phyloP scores from a whole-genome alignment of 2,329 filamentous ascomycete genomes.

The Ophiosphaerella narmari region DNA sequence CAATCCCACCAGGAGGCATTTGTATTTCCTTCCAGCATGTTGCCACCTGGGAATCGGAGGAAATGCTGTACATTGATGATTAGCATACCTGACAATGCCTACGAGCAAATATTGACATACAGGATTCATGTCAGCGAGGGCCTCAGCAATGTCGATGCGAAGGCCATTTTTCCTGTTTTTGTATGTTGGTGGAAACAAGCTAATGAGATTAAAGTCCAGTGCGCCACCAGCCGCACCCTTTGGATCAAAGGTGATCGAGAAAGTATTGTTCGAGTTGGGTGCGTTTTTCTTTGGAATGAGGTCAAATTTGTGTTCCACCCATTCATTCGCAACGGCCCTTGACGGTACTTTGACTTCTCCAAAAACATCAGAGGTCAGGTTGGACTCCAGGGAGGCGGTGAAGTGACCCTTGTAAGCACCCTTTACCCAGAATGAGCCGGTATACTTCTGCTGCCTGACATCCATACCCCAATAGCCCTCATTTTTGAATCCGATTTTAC shows the following conservation, averaged over 20 bases:
- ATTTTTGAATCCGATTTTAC: slow-evolving; percentile 55
- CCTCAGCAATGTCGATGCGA: slow-evolving; percentile 56
- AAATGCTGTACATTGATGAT: slow-evolving; percentile 37
- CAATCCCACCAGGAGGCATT: slow-evolving; percentile 45
- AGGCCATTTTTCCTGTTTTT: slow-evolving; percentile 58
- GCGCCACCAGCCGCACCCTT: slow-evolving; percentile 31
- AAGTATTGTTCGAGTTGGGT: slow-evolving; percentile 57
- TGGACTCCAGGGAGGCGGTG: slow-evolving; percentile 47
- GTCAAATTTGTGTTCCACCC: slow-evolving; percentile 50
- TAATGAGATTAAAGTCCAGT: slow-evolving; percentile 56
- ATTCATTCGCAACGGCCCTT: slow-evolving; percentile 41
- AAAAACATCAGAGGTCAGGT: slow-evolving; percentile 50
- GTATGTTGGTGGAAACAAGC: slow-evolving; percentile 60
- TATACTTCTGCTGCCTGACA: slow-evolving; percentile 54
- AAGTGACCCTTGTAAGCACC: slow-evolving; percentile 43
- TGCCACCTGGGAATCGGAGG: slow-evolving; percentile 58
- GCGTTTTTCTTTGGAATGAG: slow-evolving; percentile 42
- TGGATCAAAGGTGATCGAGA: slow-evolving; percentile 56
- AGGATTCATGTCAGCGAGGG: slow-evolving; percentile 49
- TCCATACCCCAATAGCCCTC: slow-evolving; percentile 59
- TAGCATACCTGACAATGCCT: background rate
- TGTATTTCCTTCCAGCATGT: slow-evolving; percentile 48
- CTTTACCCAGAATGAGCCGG: slow-evolving; percentile 57
- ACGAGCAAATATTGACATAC: slow-evolving; percentile 9
- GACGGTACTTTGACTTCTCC: slow-evolving; percentile 37